A percentile compares a stretch with the other conserved stretches of the same genome.
These are phyloP conservation scores for Naganishia cerealis DNA, from an alignment of 1,284 basidiomycete genomes.

Conservation along the genomic window DNA sequence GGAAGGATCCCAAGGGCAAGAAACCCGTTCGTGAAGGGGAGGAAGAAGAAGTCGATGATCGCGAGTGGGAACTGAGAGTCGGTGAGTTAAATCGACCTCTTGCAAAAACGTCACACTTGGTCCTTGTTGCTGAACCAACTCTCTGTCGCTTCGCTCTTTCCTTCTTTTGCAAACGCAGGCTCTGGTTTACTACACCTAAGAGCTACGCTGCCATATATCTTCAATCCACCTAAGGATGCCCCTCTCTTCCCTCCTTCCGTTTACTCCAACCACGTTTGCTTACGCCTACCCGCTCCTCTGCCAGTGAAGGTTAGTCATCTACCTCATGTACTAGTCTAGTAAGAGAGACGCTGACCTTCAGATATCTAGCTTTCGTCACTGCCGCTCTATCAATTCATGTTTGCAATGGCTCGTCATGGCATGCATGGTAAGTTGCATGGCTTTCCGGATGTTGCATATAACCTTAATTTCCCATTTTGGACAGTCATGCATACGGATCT, in stretches of 20 bases:
- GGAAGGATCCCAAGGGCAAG: constrained; percentile 13
- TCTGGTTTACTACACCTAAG: constrained; percentile 52
- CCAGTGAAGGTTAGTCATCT: constrained; percentile 46
- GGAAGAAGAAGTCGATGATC: constrained; percentile 50
- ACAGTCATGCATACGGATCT: constrained; percentile 51
- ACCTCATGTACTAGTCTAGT: neutral
- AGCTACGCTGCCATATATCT: constrained; percentile 50
- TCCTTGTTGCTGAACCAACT: neutral
- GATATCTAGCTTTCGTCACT: constrained; percentile 45
- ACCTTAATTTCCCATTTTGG: neutral
- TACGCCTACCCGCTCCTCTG: constrained; percentile 49
- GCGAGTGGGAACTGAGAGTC: constrained; percentile 53
- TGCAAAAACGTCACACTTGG: neutral
- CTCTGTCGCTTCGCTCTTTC: neutral
- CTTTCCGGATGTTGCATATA: constrained; percentile 7
- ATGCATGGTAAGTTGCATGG: constrained; percentile 48
- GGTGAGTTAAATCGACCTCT: constrained; percentile 39
- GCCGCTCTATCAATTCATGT: constrained; percentile 48
- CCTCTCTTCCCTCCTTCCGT: constrained; percentile 50
- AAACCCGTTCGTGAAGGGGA: constrained; percentile 33
- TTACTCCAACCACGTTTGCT: constrained; percentile 46
- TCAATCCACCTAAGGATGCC: constrained; percentile 39
- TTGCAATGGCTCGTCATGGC: constrained; percentile 49
- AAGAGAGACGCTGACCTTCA: neutral
- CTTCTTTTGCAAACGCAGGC: constrained; percentile 35